Evolutionary conservation across 257 asterid genomes (phyloP).

Genomic region (Solanum appendiculatum): DNA sequence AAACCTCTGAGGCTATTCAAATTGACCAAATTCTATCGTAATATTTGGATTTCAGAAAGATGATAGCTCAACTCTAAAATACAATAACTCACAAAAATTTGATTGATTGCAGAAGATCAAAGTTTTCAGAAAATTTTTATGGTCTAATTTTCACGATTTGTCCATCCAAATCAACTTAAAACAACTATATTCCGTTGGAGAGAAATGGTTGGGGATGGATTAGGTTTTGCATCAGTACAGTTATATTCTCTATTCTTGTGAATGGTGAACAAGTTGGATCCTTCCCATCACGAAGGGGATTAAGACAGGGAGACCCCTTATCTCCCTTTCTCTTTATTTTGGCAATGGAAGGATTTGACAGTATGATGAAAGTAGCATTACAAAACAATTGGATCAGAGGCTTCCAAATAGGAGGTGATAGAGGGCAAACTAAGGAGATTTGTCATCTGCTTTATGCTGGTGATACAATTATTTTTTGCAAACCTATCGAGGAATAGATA

Average conservation of each 20-base stretch:
- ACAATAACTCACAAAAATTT: not conserved
- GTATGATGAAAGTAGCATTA: not conserved
- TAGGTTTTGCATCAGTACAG: not conserved
- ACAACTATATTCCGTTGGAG: not conserved
- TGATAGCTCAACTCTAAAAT: not conserved
- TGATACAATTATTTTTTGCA: not conserved
- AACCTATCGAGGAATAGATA: not conserved
- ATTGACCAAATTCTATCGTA: not conserved
- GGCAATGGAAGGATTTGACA: not conserved
- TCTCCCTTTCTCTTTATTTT: not conserved
- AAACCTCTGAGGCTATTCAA: not conserved
- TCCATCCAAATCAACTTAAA: not conserved
- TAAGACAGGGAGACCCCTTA: not conserved
- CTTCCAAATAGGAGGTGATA: not conserved
- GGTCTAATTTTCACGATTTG: not conserved
- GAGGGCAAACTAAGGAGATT: not conserved
- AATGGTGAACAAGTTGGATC: not conserved
- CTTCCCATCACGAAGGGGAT: not conserved
- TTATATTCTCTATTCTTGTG: not conserved
- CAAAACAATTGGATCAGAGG: not conserved
- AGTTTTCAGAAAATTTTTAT: not conserved
- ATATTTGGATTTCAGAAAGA: not conserved
- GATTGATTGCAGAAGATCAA: not conserved
- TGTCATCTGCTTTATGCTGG: not conserved
- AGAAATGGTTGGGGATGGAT: not conserved